These are phyloP conservation scores for Phytophthora vignae DNA, from an alignment of 352 stramenopile genomes.

Conservation along the genomic window DNA sequence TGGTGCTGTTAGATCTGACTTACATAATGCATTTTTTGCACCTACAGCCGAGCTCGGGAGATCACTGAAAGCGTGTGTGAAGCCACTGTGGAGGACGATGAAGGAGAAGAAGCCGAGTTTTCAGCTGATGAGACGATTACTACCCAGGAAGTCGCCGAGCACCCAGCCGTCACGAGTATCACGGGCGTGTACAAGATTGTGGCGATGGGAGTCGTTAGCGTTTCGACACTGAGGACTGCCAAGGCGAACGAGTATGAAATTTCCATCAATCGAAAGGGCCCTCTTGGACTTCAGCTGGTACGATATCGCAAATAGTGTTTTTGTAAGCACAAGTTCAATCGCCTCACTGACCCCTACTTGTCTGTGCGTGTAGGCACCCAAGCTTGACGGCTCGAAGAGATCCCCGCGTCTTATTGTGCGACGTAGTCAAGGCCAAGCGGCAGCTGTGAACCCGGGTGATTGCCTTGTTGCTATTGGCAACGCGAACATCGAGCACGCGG, in stretches of 20 bases:
- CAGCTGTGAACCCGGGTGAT: slow-evolving; percentile 83
- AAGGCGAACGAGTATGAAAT: slow-evolving; percentile 89
- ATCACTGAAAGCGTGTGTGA: slow-evolving; percentile 50
- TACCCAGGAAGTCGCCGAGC: slow-evolving; percentile 66
- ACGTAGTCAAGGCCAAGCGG: slow-evolving; percentile 72
- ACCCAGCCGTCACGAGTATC: slow-evolving; percentile 80
- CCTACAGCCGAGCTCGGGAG: slow-evolving; percentile 49
- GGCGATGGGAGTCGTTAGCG: slow-evolving; percentile 79
- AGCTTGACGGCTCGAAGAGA: slow-evolving; percentile 51
- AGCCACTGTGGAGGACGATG: slow-evolving; percentile 46
- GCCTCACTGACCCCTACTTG: slow-evolving; percentile 18
- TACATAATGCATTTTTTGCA: not conserved
- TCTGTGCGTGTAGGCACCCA: slow-evolving; percentile 43
- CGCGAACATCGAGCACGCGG: slow-evolving; percentile 85
- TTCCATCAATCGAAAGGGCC: slow-evolving; percentile 60
- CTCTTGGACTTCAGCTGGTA: slow-evolving; percentile 77
- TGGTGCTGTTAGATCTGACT: not conserved
- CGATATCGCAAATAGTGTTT: slow-evolving; percentile 6
- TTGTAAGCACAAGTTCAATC: slow-evolving; percentile 1
- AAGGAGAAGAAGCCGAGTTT: slow-evolving; percentile 58
- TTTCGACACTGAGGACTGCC: slow-evolving; percentile 74
- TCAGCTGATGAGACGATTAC: slow-evolving; percentile 80
- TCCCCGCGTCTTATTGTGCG: slow-evolving; percentile 80
- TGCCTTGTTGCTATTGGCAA: slow-evolving; percentile 84
- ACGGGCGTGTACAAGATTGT: slow-evolving; percentile 86